Evolutionary conservation across 768 basidiomycete genomes (phyloP).

Genomic region (Auricularia cornea): DNA sequence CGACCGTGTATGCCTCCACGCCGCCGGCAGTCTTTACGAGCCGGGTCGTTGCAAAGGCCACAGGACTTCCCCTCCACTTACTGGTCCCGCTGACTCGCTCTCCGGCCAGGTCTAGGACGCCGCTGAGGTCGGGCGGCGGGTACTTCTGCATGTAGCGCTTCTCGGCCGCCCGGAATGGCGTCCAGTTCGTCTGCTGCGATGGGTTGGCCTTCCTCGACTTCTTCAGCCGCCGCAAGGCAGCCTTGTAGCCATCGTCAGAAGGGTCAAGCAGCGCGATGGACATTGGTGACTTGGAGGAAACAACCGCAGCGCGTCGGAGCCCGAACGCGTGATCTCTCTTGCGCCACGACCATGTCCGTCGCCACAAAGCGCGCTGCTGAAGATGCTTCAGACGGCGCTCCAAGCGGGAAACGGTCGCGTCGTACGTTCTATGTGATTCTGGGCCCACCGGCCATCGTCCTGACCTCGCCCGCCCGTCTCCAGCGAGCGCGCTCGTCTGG

Average conservation of each 20-base stretch:
- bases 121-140: constrained; percentile 64
- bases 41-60: constrained; percentile 29
- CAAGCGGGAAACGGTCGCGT: too few relatives aligned
- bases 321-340: too few relatives aligned
- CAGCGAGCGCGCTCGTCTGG: neutral
- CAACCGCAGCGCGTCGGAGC: too few relatives aligned
- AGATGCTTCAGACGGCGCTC: too few relatives aligned
- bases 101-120: constrained; percentile 59
- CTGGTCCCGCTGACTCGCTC: constrained; percentile 35
- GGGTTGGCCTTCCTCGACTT: constrained; percentile 1
- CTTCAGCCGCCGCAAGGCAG: neutral
- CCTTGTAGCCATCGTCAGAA: neutral
- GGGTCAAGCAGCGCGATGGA: neutral
- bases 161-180: constrained; percentile 68
- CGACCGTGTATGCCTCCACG: constrained; percentile 5
- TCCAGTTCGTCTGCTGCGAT: constrained; percentile 45
- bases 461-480: neutral
- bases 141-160: constrained; percentile 74
- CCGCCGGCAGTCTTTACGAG: constrained; percentile 13
- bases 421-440: too few relatives aligned
- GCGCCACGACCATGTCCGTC: too few relatives aligned
- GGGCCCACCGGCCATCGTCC: too few relatives aligned
- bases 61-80: constrained; percentile 38
- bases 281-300: neutral
- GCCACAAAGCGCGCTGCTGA: too few relatives aligned